Evolutionary conservation across 2,329 filamentous ascomycete genomes (phyloP).

Genomic region (Cladosporium sphaerospermum): DNA sequence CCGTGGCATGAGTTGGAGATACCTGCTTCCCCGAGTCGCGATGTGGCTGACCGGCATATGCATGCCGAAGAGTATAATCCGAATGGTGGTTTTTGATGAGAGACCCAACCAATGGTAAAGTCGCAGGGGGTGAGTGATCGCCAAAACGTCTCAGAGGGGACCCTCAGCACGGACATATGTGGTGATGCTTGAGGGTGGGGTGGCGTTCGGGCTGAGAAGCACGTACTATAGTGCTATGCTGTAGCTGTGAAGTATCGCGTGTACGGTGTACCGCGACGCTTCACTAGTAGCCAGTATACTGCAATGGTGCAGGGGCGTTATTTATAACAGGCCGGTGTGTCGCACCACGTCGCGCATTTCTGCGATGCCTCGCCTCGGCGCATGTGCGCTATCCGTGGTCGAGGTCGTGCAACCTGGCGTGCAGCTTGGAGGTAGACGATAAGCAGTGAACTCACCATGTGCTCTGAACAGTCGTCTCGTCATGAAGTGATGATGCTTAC

Average conservation of each 20-base stretch:
- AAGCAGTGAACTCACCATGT: too few relatives aligned
- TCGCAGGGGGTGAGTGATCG: background rate
- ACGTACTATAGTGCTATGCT: background rate
- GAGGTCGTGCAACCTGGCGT: too few relatives aligned
- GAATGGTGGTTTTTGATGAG: background rate
- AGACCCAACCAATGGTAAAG: background rate
- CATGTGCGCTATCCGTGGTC: too few relatives aligned
- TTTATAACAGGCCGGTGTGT: too few relatives aligned
- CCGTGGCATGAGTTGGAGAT: background rate
- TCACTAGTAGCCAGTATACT: too few relatives aligned
- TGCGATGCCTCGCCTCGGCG: too few relatives aligned
- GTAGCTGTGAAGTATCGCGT: too few relatives aligned
- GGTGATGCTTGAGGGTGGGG: background rate
- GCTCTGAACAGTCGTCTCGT: too few relatives aligned
- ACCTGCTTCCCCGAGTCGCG: background rate
- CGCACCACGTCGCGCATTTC: too few relatives aligned
- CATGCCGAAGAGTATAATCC: background rate
- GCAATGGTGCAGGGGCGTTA: too few relatives aligned
- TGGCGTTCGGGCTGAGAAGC: conserved; percentile 3
- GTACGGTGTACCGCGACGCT: too few relatives aligned
- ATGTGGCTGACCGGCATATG: background rate
- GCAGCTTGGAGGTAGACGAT: too few relatives aligned
- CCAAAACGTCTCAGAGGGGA: background rate
- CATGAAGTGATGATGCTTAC: background rate
- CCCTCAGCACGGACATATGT: background rate